Conservation (phyloP, 129 eudicot species). For the Tagetes patula region DNA sequence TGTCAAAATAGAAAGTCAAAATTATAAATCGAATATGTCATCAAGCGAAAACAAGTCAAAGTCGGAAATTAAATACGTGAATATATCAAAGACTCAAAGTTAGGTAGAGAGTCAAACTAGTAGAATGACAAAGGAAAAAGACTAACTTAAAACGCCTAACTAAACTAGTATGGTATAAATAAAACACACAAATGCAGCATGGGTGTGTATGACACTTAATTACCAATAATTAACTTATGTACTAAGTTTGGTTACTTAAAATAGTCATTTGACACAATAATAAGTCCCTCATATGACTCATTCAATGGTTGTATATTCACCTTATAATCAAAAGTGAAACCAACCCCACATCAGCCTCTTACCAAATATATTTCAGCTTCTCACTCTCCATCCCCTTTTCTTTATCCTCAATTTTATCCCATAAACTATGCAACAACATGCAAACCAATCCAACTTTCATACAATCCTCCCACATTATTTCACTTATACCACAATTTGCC, state of each 20-base stretch:
- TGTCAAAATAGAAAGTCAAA: too few relatives aligned
- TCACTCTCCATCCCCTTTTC: slow-evolving; percentile 30
- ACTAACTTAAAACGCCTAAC: too few relatives aligned
- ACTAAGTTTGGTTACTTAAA: not conserved
- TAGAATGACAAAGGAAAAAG: too few relatives aligned
- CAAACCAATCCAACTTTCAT: not conserved
- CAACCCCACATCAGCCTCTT: slow-evolving; percentile 36
- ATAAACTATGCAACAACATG: slow-evolving; percentile 28
- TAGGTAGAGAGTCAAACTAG: too few relatives aligned
- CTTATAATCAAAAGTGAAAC: slow-evolving; percentile 35
- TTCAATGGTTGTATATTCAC: slow-evolving; percentile 43
- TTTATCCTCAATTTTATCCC: slow-evolving; percentile 29
- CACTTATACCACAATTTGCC: slow-evolving; percentile 24
- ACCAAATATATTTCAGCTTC: slow-evolving; percentile 38
- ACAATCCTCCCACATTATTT: slow-evolving; percentile 14
- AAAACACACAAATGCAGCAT: not conserved
- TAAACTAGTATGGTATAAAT: not conserved
- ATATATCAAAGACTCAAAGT: too few relatives aligned
- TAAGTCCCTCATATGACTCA: slow-evolving; percentile 31
- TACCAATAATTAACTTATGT: slow-evolving; percentile 9
- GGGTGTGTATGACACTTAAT: slow-evolving; percentile 7
- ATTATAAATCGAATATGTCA: too few relatives aligned
- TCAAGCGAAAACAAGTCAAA: too few relatives aligned
- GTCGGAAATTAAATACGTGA: too few relatives aligned
- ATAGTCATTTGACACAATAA: slow-evolving; percentile 11